phyloP scores from a whole-genome alignment of 768 basidiomycete genomes.

The Mycena alexandri region DNA sequence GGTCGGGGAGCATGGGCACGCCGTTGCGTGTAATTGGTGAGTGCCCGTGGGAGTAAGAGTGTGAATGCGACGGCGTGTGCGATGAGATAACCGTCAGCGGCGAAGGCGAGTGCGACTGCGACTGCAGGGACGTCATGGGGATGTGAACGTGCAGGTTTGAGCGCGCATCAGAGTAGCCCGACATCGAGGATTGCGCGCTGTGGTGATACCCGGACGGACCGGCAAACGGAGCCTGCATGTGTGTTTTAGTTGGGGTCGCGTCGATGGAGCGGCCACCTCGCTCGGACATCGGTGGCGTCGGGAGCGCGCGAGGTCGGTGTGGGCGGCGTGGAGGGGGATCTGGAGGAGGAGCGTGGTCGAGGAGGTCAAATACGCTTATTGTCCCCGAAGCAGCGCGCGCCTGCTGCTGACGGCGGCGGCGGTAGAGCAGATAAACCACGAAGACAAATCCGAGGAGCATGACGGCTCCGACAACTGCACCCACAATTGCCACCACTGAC shows the following conservation, averaged over 20 bases:
- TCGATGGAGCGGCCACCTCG: slow-evolving; percentile 28
- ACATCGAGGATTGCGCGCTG: slow-evolving; percentile 32
- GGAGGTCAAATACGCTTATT: slow-evolving; percentile 32
- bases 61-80: background rate
- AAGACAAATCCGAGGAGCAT: slow-evolving; percentile 22
- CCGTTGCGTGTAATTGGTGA: slow-evolving; percentile 37
- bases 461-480: slow-evolving; percentile 7
- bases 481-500: slow-evolving; percentile 21
- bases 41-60: slow-evolving; percentile 19
- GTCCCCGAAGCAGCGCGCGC: slow-evolving; percentile 7
- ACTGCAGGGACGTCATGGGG: slow-evolving; percentile 22
- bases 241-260: slow-evolving; percentile 28
- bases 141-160: slow-evolving; percentile 36
- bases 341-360: slow-evolving; percentile 13
- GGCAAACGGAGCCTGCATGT: background rate
- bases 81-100: background rate
- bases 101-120: background rate
- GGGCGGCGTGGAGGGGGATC: background rate
- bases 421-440: slow-evolving; percentile 4
- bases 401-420: slow-evolving; percentile 8
- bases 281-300: slow-evolving; percentile 12
- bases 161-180: slow-evolving; percentile 13
- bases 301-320: slow-evolving; percentile 12
- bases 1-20: slow-evolving; percentile 26
- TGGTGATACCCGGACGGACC: slow-evolving; percentile 1